Evolutionary conservation across 1,284 basidiomycete species (phyloP), one percentile per base, ranked within the genome.

Genomic region (Testicularia cyperi): DNA sequence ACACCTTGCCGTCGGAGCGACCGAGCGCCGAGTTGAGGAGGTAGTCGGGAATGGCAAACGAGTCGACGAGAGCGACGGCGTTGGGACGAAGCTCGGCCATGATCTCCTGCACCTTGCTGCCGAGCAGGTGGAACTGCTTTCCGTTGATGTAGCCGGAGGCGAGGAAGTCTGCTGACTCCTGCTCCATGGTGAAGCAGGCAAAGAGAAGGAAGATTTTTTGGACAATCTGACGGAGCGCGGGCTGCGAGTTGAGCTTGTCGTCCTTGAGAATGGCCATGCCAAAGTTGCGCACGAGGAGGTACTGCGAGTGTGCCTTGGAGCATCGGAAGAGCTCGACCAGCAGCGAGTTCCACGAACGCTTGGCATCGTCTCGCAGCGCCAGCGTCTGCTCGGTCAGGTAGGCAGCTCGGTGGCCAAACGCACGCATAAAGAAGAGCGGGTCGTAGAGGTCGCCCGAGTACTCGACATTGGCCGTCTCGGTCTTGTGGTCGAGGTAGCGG

Each of bases 401-500:
- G 9, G 76, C 78, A 6, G 78, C 77, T 9, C 78, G 74, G 57
- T 77, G 75, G 6, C 77, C 77, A 39, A 78, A 78, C 2, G 77
- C 77, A 10, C 61, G 57, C 48, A 65, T 60, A 35, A 78, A 66
- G 47, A 74, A 78, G 36, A 76, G 58, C 20, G 75, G 67, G 37
- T 67, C 67, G 38, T 70, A 63, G 28, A 71, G 71, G 54, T 68
- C 71, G 36, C 49, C 65, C 26, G 37, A 71, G 38, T 40, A 65
- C 41, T 56, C 34, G 30, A 67, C 46, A 35, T 45, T 37, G 23
- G 75, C 72, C 43, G 54, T 73, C 8, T 72, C 71, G 21, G 69
- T 21, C 37, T 64, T 67, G 56, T 77, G 62, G 15, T 63, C 55
- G 24, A 77, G 61, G 53, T 78, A 78, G 37, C 67, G 65, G 26